Percentiles rank a stretch among this genome's conserved stretches.
phyloP scores from a whole-genome alignment of 2,329 filamentous ascomycete species.

The Corinectria fuckeliana region DNA sequence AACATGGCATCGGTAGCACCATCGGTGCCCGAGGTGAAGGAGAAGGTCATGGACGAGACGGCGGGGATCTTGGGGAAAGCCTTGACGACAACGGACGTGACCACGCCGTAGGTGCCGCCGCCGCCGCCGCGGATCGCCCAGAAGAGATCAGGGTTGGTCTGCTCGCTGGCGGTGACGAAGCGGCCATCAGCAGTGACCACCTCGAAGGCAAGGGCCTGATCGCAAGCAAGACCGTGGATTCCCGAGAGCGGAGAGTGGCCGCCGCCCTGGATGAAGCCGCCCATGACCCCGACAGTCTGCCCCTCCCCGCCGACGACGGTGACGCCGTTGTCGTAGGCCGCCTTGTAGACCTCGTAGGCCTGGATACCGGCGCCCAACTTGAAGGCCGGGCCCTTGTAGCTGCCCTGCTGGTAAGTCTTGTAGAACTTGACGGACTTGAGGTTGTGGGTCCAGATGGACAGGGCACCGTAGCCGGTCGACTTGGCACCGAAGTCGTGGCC shows the following conservation, averaged over 20 bases:
- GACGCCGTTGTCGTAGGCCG: conserved; percentile 53
- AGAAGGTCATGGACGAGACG: conserved; percentile 40
- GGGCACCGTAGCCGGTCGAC: conserved; percentile 57
- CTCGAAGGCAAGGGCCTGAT: conserved; percentile 62
- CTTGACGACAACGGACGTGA: conserved; percentile 46
- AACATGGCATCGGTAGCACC: conserved; percentile 34
- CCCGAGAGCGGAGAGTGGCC: conserved; percentile 61
- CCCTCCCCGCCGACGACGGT: conserved; percentile 62
- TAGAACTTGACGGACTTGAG: conserved; percentile 50
- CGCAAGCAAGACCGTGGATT: conserved; percentile 62
- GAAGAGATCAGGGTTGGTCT: conserved; percentile 61
- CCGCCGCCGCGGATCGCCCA: conserved; percentile 67
- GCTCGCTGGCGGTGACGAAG: conserved; percentile 49
- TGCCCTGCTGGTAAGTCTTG: conserved; percentile 45
- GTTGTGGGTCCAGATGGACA: conserved; percentile 49
- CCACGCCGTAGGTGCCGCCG: conserved; percentile 54
- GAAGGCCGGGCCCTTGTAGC: conserved; percentile 58
- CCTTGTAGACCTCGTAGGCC: conserved; percentile 53
- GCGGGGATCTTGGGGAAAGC: conserved; percentile 42
- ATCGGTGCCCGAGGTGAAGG: conserved; percentile 26
- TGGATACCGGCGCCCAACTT: conserved; percentile 61
- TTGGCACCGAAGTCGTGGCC: conserved; percentile 62
- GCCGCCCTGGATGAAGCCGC: conserved; percentile 67
- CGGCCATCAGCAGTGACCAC: conserved; percentile 59
- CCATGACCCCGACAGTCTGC: conserved; percentile 60